Evolutionary conservation across 306 rosid genomes (phyloP), one percentile per base, ranked within the genome.

Genomic region (Cucurbita ficifolia): DNA sequence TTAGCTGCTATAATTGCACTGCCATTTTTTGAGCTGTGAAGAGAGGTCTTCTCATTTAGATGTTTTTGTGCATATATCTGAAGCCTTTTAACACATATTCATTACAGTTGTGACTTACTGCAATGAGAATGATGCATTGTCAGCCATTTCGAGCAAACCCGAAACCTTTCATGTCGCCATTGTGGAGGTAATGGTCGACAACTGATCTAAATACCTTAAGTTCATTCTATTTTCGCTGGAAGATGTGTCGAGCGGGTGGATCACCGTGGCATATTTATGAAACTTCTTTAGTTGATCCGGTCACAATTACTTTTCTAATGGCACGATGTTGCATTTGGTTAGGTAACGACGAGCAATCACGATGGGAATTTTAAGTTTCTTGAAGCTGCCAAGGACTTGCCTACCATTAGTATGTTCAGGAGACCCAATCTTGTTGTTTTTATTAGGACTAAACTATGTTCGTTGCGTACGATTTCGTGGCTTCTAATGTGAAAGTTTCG

Each of bases 321-420:
- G 21, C 51, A 17, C 40, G 73, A 13, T 13, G 53, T 65, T 42
- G 55, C 8, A 12, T 21, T 11, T 65, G 76, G 60, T 79, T 56
- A 95, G 99, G 93, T 88, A 77, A 79, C 75, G 75, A 72, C 87
- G 72, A 84, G 87, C 77, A 64, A 84, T 56, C 77, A 75, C 74
- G 65, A 74, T 56, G 90, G 83, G 48, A 82, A 82, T 80, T 89
- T 88, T 82, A 83, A 88, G 75, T 95, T 95, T 82, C 97, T 95
- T 7, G 92, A 95, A 82, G 84, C 86, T 76, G 90, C 87, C 1
- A 91, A 95, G 85, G 93, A 89, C 80, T 84, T 95, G 90, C 97
- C 99, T 19, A 91, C 87, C 76, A 84, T 95, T 77, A 89, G 99
- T 95, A 87, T 83, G 99, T 83, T 29, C 33, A 2, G 33, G 33